Evolutionary conservation across 768 basidiomycete genomes (phyloP).

Genomic region (Mrakia blollopis): DNA sequence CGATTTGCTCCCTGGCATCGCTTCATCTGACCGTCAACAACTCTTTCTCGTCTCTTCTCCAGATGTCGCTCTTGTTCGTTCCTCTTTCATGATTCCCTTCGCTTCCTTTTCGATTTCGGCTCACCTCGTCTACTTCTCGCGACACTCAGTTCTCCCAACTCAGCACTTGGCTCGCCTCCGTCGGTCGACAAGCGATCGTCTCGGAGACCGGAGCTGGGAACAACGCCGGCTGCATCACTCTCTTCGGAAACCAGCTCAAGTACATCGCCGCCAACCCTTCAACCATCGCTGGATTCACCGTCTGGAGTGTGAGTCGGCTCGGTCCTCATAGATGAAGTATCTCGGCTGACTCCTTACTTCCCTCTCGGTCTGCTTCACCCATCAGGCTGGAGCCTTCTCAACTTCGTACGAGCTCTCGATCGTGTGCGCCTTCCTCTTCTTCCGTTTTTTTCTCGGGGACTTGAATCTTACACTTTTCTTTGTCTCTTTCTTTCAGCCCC

Average conservation of each 20-base stretch:
- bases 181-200: constrained; percentile 56
- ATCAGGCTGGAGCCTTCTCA: constrained; percentile 51
- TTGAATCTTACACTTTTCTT: background rate
- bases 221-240: constrained; percentile 49
- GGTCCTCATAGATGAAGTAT: too few species aligned
- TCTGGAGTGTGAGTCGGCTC: constrained; percentile 36
- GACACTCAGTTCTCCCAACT: constrained; percentile 44
- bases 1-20: too few species aligned
- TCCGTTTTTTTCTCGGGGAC: too few species aligned
- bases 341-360: background rate
- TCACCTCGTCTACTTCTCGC: constrained; percentile 38
- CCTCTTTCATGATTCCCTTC: too few species aligned
- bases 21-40: too few species aligned
- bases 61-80: background rate
- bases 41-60: too few species aligned
- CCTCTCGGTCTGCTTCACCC: background rate
- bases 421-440: background rate
- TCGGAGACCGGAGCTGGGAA: constrained; percentile 62
- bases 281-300: constrained; percentile 52
- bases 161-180: constrained; percentile 48
- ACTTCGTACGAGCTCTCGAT: constrained; percentile 53
- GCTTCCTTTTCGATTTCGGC: constrained; percentile 41
- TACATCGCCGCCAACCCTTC: constrained; percentile 48
- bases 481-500: constrained; percentile 45
- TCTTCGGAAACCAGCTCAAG: constrained; percentile 48